Conservation (phyloP, 768 basidiomycete genomes). For the Hypholoma fasciculare region DNA sequence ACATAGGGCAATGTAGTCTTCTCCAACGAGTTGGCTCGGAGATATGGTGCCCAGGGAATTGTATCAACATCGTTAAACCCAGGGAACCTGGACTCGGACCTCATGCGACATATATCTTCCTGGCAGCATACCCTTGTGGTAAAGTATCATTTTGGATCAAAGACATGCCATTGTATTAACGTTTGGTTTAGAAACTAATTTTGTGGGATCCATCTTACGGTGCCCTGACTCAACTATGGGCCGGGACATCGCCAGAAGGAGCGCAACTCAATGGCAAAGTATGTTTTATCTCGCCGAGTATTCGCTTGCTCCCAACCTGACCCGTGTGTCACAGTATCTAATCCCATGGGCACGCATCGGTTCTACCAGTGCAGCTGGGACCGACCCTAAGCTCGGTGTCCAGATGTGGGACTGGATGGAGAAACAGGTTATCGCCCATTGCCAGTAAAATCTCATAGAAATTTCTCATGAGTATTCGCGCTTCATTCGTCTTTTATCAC, state of each 20-base stretch:
- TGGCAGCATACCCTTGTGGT: conserved; percentile 14
- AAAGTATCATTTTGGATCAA: background rate
- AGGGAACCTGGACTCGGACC: conserved; percentile 39
- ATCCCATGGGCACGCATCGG: conserved; percentile 34
- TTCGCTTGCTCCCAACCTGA: background rate
- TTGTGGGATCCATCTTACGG: conserved; percentile 37
- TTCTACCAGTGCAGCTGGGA: conserved; percentile 14
- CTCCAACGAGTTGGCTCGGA: conserved; percentile 40
- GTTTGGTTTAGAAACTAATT: conserved; percentile 9
- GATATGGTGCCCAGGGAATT: conserved; percentile 43
- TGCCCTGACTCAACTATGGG: conserved; percentile 51
- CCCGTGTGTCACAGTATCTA: conserved; percentile 24
- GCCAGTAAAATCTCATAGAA: background rate
- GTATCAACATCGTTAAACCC: conserved; percentile 46
- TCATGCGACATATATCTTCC: conserved; percentile 26
- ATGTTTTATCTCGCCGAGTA: background rate
- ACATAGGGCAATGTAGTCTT: conserved; percentile 43
- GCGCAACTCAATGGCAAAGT: conserved; percentile 47
- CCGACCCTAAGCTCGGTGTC: conserved; percentile 21
- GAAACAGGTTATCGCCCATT: conserved; percentile 22
- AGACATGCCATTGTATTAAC: background rate
- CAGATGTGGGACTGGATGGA: conserved; percentile 37
- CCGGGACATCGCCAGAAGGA: conserved; percentile 45
- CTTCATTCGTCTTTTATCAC: too few relatives aligned
- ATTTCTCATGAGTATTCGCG: too few relatives aligned